Conservation (phyloP, 78 protist species). For the Guillardia theta region DNA sequence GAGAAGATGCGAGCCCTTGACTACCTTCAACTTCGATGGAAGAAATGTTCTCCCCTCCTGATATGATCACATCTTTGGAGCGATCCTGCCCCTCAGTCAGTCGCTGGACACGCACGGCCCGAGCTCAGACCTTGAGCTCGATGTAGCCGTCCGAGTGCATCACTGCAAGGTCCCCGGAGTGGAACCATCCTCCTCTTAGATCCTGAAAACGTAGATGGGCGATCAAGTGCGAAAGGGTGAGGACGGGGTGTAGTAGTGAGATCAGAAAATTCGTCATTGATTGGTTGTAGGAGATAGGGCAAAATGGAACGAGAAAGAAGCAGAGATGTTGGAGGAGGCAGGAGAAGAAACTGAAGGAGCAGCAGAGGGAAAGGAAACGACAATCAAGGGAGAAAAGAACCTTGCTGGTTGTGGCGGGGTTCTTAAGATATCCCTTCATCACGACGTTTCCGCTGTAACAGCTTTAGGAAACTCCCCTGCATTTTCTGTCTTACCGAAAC, state of each 20-base stretch:
- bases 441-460: slow-evolving; percentile 6
- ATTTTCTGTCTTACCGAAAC: no score
- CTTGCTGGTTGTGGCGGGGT: neutral
- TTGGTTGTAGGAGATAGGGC: no score
- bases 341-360: no score
- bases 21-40: slow-evolving; percentile 36
- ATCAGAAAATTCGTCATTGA: no score
- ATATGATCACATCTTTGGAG: slow-evolving; percentile 36
- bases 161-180: slow-evolving; percentile 49
- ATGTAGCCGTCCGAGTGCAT: slow-evolving; percentile 43
- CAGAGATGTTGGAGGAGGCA: no score
- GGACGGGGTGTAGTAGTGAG: no score
- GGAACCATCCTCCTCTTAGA: slow-evolving; percentile 42
- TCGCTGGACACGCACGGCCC: neutral
- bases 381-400: no score
- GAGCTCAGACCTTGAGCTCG: slow-evolving; percentile 19
- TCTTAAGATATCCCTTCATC: slow-evolving; percentile 29
- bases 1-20: neutral
- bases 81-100: neutral
- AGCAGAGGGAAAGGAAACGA: no score
- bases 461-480: no score
- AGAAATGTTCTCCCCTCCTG: slow-evolving; percentile 53
- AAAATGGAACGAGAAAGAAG: neutral
- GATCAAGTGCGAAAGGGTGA: no score
- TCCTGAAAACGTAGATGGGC: no score